phyloP scores from a whole-genome alignment of 2,329 filamentous ascomycete species.

The Kalaharituber pfeilii region DNA sequence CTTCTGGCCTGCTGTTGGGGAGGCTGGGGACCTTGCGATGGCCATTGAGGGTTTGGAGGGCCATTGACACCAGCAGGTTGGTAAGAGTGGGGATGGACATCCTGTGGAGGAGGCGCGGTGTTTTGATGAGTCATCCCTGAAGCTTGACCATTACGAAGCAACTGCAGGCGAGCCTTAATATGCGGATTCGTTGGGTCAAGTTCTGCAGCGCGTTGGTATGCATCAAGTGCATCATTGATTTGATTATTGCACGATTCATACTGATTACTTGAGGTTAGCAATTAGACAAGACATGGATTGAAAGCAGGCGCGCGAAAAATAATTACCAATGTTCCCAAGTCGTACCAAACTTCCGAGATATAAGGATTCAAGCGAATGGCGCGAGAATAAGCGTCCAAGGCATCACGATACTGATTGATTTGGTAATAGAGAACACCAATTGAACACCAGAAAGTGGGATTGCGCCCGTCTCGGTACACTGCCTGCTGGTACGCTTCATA shows the following conservation, averaged over 20 bases:
- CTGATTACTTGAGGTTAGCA: too few relatives aligned
- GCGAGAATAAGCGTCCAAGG: conserved; percentile 89
- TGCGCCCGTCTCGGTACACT: conserved; percentile 91
- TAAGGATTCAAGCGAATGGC: conserved; percentile 93
- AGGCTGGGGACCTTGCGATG: conserved; percentile 49
- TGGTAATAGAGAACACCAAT: conserved; percentile 98
- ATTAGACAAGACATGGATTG: too few relatives aligned
- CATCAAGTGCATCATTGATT: conserved; percentile 86
- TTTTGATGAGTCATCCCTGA: conserved; percentile 54
- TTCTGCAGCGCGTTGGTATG: conserved; percentile 85
- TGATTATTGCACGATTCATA: conserved; percentile 99
- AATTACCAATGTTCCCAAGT: conserved; percentile 83
- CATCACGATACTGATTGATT: conserved; percentile 98
- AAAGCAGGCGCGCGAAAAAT: conserved; percentile 25
- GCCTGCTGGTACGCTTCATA: conserved; percentile 98
- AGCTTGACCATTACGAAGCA: conserved; percentile 65
- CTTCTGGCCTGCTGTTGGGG: conserved; percentile 42
- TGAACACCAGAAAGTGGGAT: conserved; percentile 98
- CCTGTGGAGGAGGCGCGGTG: conserved; percentile 73
- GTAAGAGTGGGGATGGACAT: conserved; percentile 90
- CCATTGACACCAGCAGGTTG: conserved; percentile 67
- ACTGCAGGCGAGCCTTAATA: conserved; percentile 83
- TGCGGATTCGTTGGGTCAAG: conserved; percentile 84
- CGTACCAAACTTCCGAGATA: conserved; percentile 98
- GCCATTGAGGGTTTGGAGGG: conserved; percentile 78